Conservation (phyloP, 768 basidiomycete genomes). For the Russula virescens region DNA sequence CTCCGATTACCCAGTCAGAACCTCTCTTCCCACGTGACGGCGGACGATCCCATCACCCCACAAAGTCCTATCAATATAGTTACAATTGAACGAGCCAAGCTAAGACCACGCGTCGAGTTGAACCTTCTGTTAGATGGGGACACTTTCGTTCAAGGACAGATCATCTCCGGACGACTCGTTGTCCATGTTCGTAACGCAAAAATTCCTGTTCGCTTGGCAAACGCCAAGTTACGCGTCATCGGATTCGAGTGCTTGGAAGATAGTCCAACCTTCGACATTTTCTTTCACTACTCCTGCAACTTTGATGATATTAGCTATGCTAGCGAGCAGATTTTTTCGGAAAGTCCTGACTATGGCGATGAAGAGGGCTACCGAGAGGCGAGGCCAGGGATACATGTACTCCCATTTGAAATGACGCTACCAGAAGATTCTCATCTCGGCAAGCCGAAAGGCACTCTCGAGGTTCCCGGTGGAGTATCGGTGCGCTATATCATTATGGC, state of each 20-base stretch:
- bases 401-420: slow-evolving; percentile 71
- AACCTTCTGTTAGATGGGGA: slow-evolving; percentile 76
- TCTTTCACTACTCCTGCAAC: slow-evolving; percentile 67
- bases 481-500: slow-evolving; percentile 78
- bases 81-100: slow-evolving; percentile 62
- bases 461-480: slow-evolving; percentile 50
- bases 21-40: neutral
- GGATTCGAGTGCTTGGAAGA: slow-evolving; percentile 73
- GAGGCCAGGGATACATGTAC: slow-evolving; percentile 55
- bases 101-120: slow-evolving; percentile 71
- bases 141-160: slow-evolving; percentile 72
- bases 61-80: slow-evolving; percentile 32
- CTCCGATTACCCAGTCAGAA: slow-evolving; percentile 34
- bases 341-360: slow-evolving; percentile 42
- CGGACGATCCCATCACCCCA: neutral
- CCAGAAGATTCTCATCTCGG: slow-evolving; percentile 50
- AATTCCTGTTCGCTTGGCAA: slow-evolving; percentile 56
- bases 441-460: slow-evolving; percentile 51
- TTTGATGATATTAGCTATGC: slow-evolving; percentile 47
- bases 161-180: slow-evolving; percentile 63
- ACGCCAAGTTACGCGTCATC: slow-evolving; percentile 73
- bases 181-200: slow-evolving; percentile 58
- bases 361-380: slow-evolving; percentile 58
- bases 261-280: slow-evolving; percentile 61
- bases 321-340: slow-evolving; percentile 29